Conservation (phyloP, 2,329 filamentous ascomycete species). For the Cercospora berteroae region DNA sequence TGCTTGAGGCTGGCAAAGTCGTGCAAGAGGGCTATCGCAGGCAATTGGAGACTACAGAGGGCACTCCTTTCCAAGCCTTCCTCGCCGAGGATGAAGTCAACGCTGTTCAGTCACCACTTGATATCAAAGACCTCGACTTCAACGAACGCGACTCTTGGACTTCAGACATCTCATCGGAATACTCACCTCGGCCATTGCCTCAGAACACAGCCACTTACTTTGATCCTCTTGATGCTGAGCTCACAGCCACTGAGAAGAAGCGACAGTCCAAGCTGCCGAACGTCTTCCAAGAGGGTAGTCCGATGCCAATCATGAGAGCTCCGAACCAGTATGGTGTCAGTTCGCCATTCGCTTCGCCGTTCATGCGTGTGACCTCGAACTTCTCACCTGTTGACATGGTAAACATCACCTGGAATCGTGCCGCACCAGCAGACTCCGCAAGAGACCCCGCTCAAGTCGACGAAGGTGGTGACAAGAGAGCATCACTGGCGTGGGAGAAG, state of each 20-base stretch:
- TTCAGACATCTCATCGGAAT: conserved; percentile 10
- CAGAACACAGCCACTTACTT: conserved; percentile 11
- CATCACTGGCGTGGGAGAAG: conserved; percentile 21
- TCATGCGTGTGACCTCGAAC: conserved; percentile 20
- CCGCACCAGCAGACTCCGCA: not conserved
- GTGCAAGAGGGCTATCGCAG: conserved; percentile 66
- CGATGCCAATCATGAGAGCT: conserved; percentile 28
- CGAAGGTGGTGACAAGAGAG: conserved; percentile 6
- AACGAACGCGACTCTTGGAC: conserved; percentile 2
- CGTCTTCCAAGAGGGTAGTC: conserved; percentile 30
- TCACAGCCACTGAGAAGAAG: conserved; percentile 31
- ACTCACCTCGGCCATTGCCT: conserved; percentile 1
- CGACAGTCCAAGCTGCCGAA: conserved; percentile 30
- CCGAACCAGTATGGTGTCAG: conserved; percentile 17
- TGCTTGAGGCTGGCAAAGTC: conserved; percentile 68
- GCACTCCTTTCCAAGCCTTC: conserved; percentile 36
- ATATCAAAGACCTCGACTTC: conserved; percentile 18
- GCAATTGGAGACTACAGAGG: conserved; percentile 48
- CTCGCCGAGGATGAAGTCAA: conserved; percentile 26
- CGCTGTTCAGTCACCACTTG: conserved; percentile 21
- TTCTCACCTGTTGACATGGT: conserved; percentile 12
- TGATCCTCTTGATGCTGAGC: conserved; percentile 33
- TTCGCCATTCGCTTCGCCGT: conserved; percentile 29
- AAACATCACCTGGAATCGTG: conserved; percentile 9
- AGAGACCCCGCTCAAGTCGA: not conserved